Evolutionary conservation across 352 stramenopile genomes (phyloP).

Genomic region (Phytophthora colocasiae): DNA sequence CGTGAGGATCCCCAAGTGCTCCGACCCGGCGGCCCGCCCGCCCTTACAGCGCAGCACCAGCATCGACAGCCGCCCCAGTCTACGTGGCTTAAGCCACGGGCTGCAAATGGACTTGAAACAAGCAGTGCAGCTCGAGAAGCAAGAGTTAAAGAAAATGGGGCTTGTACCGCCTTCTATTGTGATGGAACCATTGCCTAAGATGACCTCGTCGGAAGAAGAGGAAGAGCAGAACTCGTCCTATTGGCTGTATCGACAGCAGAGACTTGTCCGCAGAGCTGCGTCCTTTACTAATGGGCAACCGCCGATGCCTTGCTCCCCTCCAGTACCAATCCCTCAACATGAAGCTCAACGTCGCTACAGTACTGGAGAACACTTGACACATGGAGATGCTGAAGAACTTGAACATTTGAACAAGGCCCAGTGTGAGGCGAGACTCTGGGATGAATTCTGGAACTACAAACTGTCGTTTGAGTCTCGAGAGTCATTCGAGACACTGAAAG

Average conservation of each 20-base stretch:
- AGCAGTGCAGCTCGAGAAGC: conserved; percentile 41
- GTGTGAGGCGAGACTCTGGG: conserved; percentile 60
- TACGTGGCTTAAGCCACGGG: conserved; percentile 32
- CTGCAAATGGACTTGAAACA: conserved; percentile 42
- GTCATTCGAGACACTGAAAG: conserved; percentile 49
- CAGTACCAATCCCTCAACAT: conserved; percentile 58
- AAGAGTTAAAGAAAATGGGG: conserved; percentile 36
- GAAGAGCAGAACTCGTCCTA: conserved; percentile 14
- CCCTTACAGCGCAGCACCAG: conserved; percentile 28
- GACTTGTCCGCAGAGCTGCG: conserved; percentile 31
- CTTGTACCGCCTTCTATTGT: conserved; percentile 4
- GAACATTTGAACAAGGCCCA: conserved; percentile 40
- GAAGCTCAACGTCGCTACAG: conserved; percentile 41
- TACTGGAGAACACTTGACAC: conserved; percentile 13
- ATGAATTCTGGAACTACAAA: conserved; percentile 81
- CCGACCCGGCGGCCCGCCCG: background rate
- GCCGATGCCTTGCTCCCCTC: conserved; percentile 52
- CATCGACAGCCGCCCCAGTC: conserved; percentile 15
- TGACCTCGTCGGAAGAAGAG: conserved; percentile 10
- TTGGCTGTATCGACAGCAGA: conserved; percentile 33
- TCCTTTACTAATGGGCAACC: conserved; percentile 38
- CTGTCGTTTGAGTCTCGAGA: conserved; percentile 72
- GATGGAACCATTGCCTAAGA: conserved; percentile 12
- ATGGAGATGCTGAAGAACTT: conserved; percentile 20
- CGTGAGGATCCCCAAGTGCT: conserved; percentile 9